Conservation (phyloP, 177 flowering plant species). For the Vitis hybrid region DNA sequence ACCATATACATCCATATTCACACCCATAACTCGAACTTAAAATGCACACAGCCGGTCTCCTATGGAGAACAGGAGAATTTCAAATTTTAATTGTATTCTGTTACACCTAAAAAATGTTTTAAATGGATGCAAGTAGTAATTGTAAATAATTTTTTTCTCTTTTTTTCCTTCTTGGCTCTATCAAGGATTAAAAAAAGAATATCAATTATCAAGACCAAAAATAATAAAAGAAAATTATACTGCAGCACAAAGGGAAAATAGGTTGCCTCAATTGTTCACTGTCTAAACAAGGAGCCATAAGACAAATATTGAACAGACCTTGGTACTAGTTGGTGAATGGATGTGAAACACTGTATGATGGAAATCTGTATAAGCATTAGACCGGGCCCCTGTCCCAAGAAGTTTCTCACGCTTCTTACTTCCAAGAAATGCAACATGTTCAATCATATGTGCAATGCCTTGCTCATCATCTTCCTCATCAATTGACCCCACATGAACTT, state of each 20-base stretch:
- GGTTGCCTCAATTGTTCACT: too few species aligned
- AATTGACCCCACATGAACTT: conserved; percentile 97
- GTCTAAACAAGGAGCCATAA: too few species aligned
- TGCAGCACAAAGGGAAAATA: not conserved
- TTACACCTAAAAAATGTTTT: not conserved
- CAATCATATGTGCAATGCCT: conserved; percentile 99
- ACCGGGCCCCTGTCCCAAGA: conserved; percentile 97
- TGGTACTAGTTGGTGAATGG: conserved; percentile 82
- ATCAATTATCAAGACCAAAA: too few species aligned
- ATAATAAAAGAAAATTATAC: not conserved
- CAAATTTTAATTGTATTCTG: not conserved
- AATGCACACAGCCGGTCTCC: too few species aligned
- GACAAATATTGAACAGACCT: conserved; percentile 45
- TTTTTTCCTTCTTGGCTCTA: too few species aligned
- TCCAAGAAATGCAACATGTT: conserved; percentile 98
- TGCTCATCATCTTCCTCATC: conserved; percentile 99
- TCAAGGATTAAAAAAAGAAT: too few species aligned
- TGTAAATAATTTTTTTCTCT: not conserved
- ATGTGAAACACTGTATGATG: conserved; percentile 99
- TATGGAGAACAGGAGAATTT: not conserved
- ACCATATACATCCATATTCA: not conserved
- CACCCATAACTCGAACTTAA: too few species aligned
- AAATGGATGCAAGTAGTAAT: not conserved
- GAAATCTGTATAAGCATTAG: conserved; percentile 99
- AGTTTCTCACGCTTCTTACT: conserved; percentile 99